A percentile compares a stretch with the other conserved stretches of the same genome.
phyloP scores from a whole-genome alignment of 306 rosid genomes.

The Ormosia semicastrata region DNA sequence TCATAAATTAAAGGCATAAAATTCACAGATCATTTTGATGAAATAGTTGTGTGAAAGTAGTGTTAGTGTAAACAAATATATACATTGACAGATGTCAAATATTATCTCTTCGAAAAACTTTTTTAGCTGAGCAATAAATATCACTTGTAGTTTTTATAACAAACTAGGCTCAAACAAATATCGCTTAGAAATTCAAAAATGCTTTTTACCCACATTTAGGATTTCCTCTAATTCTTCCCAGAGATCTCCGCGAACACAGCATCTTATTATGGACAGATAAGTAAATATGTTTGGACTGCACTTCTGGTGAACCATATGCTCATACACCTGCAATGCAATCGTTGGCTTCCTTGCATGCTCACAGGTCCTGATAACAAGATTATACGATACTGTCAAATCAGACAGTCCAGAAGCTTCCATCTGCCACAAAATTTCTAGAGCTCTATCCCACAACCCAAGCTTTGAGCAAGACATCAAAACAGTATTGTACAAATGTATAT shows the following conservation, averaged over 20 bases:
- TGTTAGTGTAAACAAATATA: not conserved
- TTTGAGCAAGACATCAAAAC: conserved; percentile 77
- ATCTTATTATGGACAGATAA: conserved; percentile 58
- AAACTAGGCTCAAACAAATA: conserved; percentile 14
- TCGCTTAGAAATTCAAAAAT: conserved; percentile 13
- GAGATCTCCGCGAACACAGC: conserved; percentile 72
- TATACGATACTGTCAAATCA: conserved; percentile 61
- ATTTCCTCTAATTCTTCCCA: conserved; percentile 77
- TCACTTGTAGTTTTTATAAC: not conserved
- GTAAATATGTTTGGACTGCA: conserved; percentile 70
- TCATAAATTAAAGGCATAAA: conserved; percentile 3
- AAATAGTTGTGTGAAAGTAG: conserved; percentile 10
- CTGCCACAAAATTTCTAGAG: conserved; percentile 78
- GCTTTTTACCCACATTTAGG: conserved; percentile 55
- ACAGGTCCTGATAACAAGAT: conserved; percentile 75
- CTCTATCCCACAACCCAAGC: conserved; percentile 76
- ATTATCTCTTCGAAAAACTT: not conserved
- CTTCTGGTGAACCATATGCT: conserved; percentile 76
- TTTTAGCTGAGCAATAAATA: not conserved
- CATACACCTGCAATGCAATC: conserved; percentile 82
- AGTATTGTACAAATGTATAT: conserved; percentile 61
- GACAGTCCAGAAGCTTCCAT: conserved; percentile 64
- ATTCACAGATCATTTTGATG: not conserved
- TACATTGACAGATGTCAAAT: not conserved
- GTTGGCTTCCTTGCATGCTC: conserved; percentile 68